These are phyloP conservation scores for Castanopsis chinensis DNA, from an alignment of 306 rosid genomes.

Conservation along the genomic window DNA sequence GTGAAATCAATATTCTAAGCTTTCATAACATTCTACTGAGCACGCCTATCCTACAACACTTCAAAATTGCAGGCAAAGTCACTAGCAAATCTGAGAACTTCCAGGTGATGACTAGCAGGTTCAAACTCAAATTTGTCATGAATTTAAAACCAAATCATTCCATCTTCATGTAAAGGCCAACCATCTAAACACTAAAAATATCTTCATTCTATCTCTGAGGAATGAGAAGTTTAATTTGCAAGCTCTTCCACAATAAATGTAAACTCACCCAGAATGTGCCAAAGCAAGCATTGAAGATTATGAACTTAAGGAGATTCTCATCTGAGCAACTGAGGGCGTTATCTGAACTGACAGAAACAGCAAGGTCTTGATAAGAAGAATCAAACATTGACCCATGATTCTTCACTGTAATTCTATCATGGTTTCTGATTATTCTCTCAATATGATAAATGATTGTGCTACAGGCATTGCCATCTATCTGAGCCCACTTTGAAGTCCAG, in stretches of 20 bases:
- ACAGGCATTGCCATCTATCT: conserved; percentile 6
- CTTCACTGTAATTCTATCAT: conserved; percentile 55
- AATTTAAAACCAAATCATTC: background rate
- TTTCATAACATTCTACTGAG: background rate
- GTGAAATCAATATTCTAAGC: background rate
- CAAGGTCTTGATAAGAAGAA: conserved; percentile 57
- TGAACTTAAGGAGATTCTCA: conserved; percentile 56
- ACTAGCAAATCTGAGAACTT: no score
- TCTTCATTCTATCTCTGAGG: background rate
- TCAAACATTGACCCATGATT: conserved; percentile 57
- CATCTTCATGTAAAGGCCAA: background rate
- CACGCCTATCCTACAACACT: background rate
- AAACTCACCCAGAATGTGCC: conserved; percentile 71
- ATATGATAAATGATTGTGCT: conserved; percentile 36
- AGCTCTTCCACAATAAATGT: background rate
- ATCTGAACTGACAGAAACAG: conserved; percentile 48
- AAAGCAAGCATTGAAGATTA: conserved; percentile 58
- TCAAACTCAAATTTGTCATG: background rate
- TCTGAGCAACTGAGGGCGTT: conserved; percentile 53
- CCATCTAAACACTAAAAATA: background rate
- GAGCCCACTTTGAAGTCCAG: conserved; percentile 21
- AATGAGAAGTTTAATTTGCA: background rate
- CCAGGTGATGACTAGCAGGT: background rate
- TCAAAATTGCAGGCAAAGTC: no score
- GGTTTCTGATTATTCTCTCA: conserved; percentile 54